Conservation (phyloP, 2,329 filamentous ascomycete species). For the Aciculosporium take region DNA sequence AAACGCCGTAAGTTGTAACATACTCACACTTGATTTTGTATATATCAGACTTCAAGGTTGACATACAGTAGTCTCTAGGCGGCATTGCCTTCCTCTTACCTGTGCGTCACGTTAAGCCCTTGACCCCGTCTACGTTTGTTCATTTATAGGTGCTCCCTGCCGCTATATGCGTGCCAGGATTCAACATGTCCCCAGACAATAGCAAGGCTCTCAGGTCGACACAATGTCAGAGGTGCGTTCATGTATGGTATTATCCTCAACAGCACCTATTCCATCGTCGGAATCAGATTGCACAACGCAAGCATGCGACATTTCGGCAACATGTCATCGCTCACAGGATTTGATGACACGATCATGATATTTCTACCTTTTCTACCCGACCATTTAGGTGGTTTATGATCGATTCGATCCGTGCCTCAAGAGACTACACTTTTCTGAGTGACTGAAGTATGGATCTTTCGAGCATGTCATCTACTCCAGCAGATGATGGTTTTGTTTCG, state of each 20-base stretch:
- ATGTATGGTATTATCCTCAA: background rate
- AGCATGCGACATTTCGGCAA: background rate
- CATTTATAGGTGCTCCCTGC: background rate
- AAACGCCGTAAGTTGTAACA: too few species aligned
- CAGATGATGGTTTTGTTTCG: background rate
- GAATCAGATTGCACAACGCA: background rate
- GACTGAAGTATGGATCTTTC: background rate
- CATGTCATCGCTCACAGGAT: too few species aligned
- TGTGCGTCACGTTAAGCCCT: too few species aligned
- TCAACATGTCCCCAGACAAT: background rate
- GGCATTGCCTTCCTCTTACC: too few species aligned
- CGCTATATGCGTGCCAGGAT: background rate
- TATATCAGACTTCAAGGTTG: too few species aligned
- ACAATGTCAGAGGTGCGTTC: too few species aligned
- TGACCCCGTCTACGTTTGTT: background rate
- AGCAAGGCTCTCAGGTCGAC: background rate
- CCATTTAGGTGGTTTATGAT: background rate
- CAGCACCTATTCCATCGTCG: background rate
- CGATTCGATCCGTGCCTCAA: background rate
- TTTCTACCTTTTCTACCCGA: background rate
- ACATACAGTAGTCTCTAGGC: too few species aligned
- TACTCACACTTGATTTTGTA: too few species aligned
- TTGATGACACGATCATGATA: background rate
- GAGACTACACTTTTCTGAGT: background rate
- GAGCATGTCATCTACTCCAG: background rate